Conservation (phyloP, 1,284 basidiomycete genomes). For the Marasmius fiardii region DNA sequence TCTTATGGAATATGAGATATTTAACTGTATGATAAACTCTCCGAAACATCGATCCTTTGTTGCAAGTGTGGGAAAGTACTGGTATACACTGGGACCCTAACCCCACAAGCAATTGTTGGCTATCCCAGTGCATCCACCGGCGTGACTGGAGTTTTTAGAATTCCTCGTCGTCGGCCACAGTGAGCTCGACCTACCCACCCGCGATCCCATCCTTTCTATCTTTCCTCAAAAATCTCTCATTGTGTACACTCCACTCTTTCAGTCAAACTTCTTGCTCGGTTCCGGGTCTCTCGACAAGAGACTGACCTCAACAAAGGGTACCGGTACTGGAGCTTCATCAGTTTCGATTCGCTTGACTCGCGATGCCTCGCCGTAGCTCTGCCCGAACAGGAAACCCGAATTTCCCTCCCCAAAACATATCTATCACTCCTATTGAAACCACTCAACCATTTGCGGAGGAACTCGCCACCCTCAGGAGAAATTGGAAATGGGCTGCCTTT, state of each 20-base stretch:
- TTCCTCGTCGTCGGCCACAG: slow-evolving; percentile 11
- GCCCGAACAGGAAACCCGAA: slow-evolving; percentile 20
- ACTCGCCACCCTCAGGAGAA: slow-evolving; percentile 47
- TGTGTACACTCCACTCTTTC: not conserved
- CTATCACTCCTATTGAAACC: slow-evolving; percentile 22
- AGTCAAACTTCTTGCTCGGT: not conserved
- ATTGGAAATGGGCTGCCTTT: slow-evolving; percentile 85
- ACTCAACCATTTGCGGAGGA: slow-evolving; percentile 39
- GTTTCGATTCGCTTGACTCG: not conserved
- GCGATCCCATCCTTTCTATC: not conserved
- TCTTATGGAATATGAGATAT: no score
- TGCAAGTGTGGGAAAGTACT: no score
- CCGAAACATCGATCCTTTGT: no score
- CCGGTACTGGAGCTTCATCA: not conserved
- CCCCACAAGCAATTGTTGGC: no score
- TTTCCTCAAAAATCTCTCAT: not conserved
- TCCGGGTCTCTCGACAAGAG: not conserved
- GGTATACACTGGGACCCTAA: slow-evolving; percentile 8
- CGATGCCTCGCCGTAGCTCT: slow-evolving; percentile 23
- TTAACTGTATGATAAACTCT: no score
- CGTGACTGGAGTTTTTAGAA: not conserved
- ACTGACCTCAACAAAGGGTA: not conserved
- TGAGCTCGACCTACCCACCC: slow-evolving; percentile 8
- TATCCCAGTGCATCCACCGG: no score
- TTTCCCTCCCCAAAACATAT: slow-evolving; percentile 15